Evolutionary conservation across 352 stramenopile genomes (phyloP).

Genomic region (Pythium plurisporium): DNA sequence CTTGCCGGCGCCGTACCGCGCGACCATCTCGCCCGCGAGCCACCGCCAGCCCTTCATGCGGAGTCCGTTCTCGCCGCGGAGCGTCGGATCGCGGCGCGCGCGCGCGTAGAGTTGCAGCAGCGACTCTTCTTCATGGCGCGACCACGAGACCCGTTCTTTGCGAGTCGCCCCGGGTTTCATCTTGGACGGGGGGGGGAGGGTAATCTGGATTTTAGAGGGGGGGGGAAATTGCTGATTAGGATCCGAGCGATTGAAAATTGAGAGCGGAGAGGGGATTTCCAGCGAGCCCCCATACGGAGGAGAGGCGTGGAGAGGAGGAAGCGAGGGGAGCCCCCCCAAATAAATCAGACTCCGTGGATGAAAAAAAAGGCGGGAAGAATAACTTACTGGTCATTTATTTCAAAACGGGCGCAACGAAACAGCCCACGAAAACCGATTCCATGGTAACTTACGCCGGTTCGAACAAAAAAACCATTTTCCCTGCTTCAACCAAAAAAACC

Average conservation of each 20-base stretch:
- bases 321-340: too few species aligned
- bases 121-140: constrained; percentile 6
- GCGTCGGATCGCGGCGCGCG: constrained; percentile 7
- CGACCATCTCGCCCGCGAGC: constrained; percentile 13
- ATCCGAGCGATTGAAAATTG: not conserved
- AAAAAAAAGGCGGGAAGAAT: too few species aligned
- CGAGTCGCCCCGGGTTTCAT: constrained; percentile 21
- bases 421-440: too few species aligned
- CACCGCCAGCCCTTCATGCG: constrained; percentile 28
- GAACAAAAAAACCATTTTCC: too few species aligned
- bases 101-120: constrained; percentile 9
- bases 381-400: too few species aligned
- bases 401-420: too few species aligned
- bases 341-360: too few species aligned
- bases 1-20: constrained; percentile 9
- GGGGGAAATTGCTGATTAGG: not conserved
- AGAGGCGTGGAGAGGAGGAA: too few species aligned
- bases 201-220: not conserved
- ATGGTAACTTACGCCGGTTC: too few species aligned
- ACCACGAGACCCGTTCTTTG: constrained; percentile 12
- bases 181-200: not conserved
- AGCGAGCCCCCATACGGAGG: too few species aligned
- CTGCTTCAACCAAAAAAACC: too few species aligned
- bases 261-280: too few species aligned
- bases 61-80: constrained; percentile 11